Evolutionary conservation across 2,329 filamentous ascomycete genomes (phyloP).

Genomic region (Pseudogymnoascus destructans): DNA sequence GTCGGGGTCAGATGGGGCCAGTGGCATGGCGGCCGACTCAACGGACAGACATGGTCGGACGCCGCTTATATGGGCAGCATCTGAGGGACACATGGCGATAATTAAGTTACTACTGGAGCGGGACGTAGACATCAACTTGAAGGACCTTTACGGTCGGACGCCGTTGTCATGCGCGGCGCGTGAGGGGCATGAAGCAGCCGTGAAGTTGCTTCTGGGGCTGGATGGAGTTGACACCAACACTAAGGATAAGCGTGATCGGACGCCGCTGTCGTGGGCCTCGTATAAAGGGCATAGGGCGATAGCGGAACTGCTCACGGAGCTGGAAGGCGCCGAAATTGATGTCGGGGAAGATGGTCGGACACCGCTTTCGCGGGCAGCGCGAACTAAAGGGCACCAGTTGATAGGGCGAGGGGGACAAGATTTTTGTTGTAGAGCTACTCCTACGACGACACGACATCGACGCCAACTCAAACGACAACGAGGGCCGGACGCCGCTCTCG

Average conservation of each 20-base stretch:
- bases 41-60: neutral
- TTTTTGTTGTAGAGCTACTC: no score
- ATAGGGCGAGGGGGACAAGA: no score
- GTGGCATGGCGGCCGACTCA: neutral
- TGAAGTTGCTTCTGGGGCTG: neutral
- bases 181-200: neutral
- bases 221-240: neutral
- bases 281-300: neutral
- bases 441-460: no score
- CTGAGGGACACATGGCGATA: neutral
- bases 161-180: neutral
- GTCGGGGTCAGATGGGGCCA: neutral
- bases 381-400: no score
- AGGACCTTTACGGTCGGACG: neutral
- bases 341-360: neutral
- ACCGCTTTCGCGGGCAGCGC: neutral
- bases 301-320: neutral
- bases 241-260: neutral
- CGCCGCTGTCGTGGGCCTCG: neutral
- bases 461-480: no score
- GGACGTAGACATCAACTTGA: neutral
- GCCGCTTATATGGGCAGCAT: constrained; percentile 5
- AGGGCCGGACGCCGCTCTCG: no score
- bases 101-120: neutral
- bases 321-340: neutral